phyloP scores from a whole-genome alignment of 768 basidiomycete species.

The Auriscalpium orientale region DNA sequence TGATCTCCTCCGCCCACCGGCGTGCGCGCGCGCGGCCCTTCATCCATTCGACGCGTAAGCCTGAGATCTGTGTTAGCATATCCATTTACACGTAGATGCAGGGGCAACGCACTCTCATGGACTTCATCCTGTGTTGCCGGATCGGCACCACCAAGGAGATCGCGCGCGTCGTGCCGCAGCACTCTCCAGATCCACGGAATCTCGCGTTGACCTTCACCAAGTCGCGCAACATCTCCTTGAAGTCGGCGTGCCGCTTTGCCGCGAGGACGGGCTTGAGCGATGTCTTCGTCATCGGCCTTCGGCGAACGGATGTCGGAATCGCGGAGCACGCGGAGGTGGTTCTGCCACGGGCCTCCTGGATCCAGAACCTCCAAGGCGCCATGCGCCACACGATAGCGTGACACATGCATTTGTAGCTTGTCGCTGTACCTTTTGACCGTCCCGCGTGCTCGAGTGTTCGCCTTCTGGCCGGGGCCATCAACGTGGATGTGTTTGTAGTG shows the following conservation, averaged over 20 bases:
- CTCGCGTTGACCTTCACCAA: constrained; percentile 4
- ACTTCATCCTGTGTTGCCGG: background rate
- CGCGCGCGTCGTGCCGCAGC: background rate
- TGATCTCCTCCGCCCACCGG: too few species aligned
- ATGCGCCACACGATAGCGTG: constrained; percentile 1
- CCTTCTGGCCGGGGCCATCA: too few species aligned
- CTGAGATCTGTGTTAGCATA: background rate
- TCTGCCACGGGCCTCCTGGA: constrained; percentile 1
- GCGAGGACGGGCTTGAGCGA: too few species aligned
- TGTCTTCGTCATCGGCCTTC: background rate
- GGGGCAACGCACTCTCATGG: background rate
- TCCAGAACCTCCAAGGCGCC: background rate
- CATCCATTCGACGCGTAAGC: constrained; percentile 18
- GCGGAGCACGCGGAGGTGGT: too few species aligned
- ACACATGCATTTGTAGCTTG: background rate
- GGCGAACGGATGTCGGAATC: background rate
- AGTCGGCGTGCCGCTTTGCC: too few species aligned
- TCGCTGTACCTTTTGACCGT: background rate
- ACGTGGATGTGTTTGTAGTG: too few species aligned
- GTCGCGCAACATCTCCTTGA: too few species aligned
- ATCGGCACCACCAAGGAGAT: background rate
- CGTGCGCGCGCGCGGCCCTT: constrained; percentile 17
- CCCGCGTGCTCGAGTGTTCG: too few species aligned
- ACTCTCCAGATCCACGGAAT: constrained; percentile 5
- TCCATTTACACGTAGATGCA: too few species aligned